These are phyloP conservation scores for Aspergillus ibericus DNA, from an alignment of 2,329 filamentous ascomycete genomes.

Conservation along the genomic window DNA sequence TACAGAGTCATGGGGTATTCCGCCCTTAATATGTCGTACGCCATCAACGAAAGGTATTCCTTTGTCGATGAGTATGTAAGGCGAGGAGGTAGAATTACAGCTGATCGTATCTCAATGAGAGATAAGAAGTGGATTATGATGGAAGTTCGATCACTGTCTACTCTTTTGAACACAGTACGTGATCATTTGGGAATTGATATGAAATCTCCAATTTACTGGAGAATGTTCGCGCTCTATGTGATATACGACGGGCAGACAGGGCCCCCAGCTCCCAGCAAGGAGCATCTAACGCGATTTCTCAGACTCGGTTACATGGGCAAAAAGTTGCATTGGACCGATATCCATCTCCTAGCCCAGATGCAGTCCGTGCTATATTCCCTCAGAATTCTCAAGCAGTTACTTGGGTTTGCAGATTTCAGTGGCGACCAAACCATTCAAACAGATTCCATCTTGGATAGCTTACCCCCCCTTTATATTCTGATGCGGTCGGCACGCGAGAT, in stretches of 20 bases:
- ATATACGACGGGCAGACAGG: slow-evolving; percentile 22
- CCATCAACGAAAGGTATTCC: slow-evolving; percentile 20
- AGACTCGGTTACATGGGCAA: slow-evolving; percentile 30
- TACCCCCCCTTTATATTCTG: slow-evolving; percentile 32
- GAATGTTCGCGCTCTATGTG: slow-evolving; percentile 35
- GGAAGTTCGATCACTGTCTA: slow-evolving; percentile 21
- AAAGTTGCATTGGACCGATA: slow-evolving; percentile 55
- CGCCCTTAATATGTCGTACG: slow-evolving; percentile 43
- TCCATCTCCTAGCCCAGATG: slow-evolving; percentile 63
- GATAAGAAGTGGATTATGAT: slow-evolving; percentile 19
- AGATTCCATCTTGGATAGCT: slow-evolving; percentile 22
- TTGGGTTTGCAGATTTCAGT: slow-evolving; percentile 35
- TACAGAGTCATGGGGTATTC: slow-evolving; percentile 59
- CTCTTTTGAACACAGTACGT: slow-evolving; percentile 24
- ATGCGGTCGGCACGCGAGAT: slow-evolving; percentile 29
- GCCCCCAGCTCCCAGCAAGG: slow-evolving; percentile 16
- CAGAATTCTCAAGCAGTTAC: slow-evolving; percentile 58
- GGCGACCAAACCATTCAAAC: slow-evolving; percentile 13
- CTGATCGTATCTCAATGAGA: slow-evolving; percentile 28
- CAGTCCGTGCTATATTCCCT: slow-evolving; percentile 64
- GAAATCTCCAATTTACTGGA: slow-evolving; percentile 30
- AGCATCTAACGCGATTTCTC: slow-evolving; percentile 31
- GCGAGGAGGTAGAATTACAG: slow-evolving; percentile 36
- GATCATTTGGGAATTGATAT: slow-evolving; percentile 11
- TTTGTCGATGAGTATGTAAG: slow-evolving; percentile 38